Evolutionary conservation across 768 basidiomycete species (phyloP).

Genomic region (Pleurotus sapidus): DNA sequence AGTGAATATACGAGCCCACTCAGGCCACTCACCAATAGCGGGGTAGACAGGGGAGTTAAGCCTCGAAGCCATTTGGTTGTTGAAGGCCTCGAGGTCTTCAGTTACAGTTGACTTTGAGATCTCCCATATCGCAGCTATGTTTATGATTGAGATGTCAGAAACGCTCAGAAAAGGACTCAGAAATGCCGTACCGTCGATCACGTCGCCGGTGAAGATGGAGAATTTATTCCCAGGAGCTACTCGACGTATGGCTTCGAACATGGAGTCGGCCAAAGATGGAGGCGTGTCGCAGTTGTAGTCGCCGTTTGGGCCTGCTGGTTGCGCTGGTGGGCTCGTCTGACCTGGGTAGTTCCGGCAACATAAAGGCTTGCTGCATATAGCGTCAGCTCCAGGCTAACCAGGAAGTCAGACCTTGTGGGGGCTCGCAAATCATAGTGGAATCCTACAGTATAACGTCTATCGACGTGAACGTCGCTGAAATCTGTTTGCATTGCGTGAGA

Average conservation of each 20-base stretch:
- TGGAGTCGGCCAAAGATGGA: slow-evolving; percentile 41
- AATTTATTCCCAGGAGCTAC: slow-evolving; percentile 36
- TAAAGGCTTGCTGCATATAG: slow-evolving; percentile 58
- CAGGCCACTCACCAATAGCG: slow-evolving; percentile 37
- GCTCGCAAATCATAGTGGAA: not conserved
- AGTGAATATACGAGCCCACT: not conserved
- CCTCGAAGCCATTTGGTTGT: slow-evolving; percentile 38
- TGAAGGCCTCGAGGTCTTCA: slow-evolving; percentile 41
- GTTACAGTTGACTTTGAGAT: slow-evolving; percentile 43
- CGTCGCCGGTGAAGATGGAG: slow-evolving; percentile 64
- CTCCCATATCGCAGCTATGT: slow-evolving; percentile 47
- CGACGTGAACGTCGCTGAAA: slow-evolving; percentile 64
- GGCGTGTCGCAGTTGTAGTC: slow-evolving; percentile 54
- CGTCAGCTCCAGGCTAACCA: slow-evolving; percentile 46
- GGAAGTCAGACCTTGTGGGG: not conserved
- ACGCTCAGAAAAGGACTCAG: slow-evolving; percentile 4
- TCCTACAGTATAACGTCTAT: slow-evolving; percentile 49
- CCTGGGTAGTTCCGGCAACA: slow-evolving; percentile 56
- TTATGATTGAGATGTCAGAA: not conserved
- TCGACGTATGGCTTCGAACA: slow-evolving; percentile 37
- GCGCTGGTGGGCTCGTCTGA: slow-evolving; percentile 28
- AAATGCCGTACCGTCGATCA: slow-evolving; percentile 47
- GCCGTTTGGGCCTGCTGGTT: slow-evolving; percentile 49
- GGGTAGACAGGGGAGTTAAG: slow-evolving; percentile 44
- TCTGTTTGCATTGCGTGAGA: slow-evolving; percentile 16